A percentile compares a stretch with the other conserved stretches of the same genome.
These are phyloP conservation scores for Carallia brachiata DNA, from an alignment of 345 rosid species.

Conservation along the genomic window DNA sequence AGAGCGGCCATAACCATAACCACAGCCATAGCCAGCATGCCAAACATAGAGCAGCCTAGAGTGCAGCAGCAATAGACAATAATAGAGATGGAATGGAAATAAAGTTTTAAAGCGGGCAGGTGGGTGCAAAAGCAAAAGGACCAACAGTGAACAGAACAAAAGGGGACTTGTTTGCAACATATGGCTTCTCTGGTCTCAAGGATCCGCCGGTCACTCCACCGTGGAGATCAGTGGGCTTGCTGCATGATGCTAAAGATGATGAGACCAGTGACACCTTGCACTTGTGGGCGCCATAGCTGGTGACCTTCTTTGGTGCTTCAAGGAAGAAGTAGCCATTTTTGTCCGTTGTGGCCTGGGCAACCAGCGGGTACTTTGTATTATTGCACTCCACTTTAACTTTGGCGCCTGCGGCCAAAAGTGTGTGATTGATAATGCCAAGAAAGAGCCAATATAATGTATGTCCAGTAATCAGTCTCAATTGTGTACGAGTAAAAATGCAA, in stretches of 20 bases:
- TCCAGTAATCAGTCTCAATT: not conserved
- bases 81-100: too few species aligned
- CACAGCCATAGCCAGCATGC: too few species aligned
- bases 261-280: constrained; percentile 58
- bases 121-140: constrained; percentile 79
- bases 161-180: constrained; percentile 28
- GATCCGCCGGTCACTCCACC: constrained; percentile 56
- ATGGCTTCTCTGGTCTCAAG: constrained; percentile 47
- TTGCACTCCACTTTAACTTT: constrained; percentile 68
- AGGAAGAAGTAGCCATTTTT: constrained; percentile 75
- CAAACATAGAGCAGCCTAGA: too few species aligned
- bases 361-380: constrained; percentile 41
- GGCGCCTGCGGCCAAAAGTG: constrained; percentile 44
- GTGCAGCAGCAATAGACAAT: too few species aligned
- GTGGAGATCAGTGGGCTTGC: constrained; percentile 45
- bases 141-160: constrained; percentile 62
- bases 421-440: not conserved
- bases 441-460: too few species aligned
- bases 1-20: too few species aligned
- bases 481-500: too few species aligned
- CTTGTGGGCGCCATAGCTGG: constrained; percentile 73
- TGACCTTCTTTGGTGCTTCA: constrained; percentile 62
- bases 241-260: constrained; percentile 44
- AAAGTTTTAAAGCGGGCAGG: constrained; percentile 42
- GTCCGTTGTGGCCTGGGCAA: constrained; percentile 46